Evolutionary conservation across 305 asterid genomes (phyloP), one percentile per base, ranked within the genome.

Genomic region (Fraxinus latifolia): DNA sequence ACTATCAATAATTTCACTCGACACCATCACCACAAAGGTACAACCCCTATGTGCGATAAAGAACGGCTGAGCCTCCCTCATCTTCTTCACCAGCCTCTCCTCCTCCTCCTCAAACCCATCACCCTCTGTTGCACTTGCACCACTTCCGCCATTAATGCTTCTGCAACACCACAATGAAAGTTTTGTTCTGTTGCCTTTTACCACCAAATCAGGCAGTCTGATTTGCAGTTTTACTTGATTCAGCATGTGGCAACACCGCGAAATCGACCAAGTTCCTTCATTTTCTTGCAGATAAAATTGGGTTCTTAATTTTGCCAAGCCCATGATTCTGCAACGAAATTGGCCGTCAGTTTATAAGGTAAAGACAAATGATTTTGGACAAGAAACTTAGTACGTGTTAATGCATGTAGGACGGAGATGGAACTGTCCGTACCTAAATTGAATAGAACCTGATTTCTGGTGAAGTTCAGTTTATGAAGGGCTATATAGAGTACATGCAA

Each of bases 31-130:
- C n/a, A 79, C 83, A 7, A 83, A 79, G 67, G 83, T 83, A 6
- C 83, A 19, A 32, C 77, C 86, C 25, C 86, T 29, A 9, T 79
- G 85, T 2, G 77, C 85, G 23, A 32, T 3, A 21, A 79, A 29
- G 68, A 73, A 74, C 33, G 85, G 80, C 77, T 83, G 76, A 29
- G 58, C 80, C 68, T 79, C 85, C 37, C 85, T 83, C 83, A 79
- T 83, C 76, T 73, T 79, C 32, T 47, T 73, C 72, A 83, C 85
- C 23, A 79, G 73, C 44, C 3, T 9, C 39, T 83, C 79, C 25
- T 83, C 79, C 2, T 47, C 80, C 0, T 31, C 76, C 29, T 27
- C 29, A 1, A 3, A 5, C 8, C 29, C 19, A n/a, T 25, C 23
- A 19, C 67, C 58, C 58, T 12, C 62, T 5, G 19, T 14, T 50